Percentiles rank a stretch among this genome's conserved stretches.
Conservation (phyloP, 352 stramenopile genomes). For the Phytopythium ostracodes region DNA sequence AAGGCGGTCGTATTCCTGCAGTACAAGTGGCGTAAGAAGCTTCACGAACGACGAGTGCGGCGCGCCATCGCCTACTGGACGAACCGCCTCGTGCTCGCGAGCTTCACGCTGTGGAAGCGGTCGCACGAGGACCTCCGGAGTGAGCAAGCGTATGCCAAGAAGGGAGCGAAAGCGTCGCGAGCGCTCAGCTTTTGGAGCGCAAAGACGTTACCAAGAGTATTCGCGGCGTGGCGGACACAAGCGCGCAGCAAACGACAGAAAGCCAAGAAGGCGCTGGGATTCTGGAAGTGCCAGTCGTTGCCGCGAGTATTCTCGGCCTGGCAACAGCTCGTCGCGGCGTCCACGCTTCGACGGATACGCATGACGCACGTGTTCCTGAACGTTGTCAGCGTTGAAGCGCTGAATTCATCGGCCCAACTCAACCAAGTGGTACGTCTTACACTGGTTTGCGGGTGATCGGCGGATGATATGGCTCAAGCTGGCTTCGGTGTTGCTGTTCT, state of each 20-base stretch:
- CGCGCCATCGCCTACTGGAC: slow-evolving; percentile 59
- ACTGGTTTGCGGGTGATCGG: neutral
- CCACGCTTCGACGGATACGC: slow-evolving; percentile 26
- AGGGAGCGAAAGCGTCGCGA: slow-evolving; percentile 30
- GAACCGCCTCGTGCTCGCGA: slow-evolving; percentile 46
- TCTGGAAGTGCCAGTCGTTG: slow-evolving; percentile 67
- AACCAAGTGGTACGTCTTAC: neutral
- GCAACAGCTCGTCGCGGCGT: slow-evolving; percentile 21
- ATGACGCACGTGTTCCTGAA: slow-evolving; percentile 65
- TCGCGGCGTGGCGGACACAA: slow-evolving; percentile 38
- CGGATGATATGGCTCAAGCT: neutral
- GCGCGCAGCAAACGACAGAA: slow-evolving; percentile 34
- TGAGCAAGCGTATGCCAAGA: slow-evolving; percentile 24
- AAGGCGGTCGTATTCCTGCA: slow-evolving; percentile 50
- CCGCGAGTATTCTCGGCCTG: slow-evolving; percentile 59
- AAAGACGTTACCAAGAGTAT: slow-evolving; percentile 39
- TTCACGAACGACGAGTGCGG: slow-evolving; percentile 39
- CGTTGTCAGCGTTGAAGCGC: slow-evolving; percentile 46
- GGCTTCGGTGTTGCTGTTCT: neutral
- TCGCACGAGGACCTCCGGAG: slow-evolving; percentile 9
- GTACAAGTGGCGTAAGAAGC: slow-evolving; percentile 49
- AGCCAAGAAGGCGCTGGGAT: slow-evolving; percentile 53
- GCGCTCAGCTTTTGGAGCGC: slow-evolving; percentile 63
- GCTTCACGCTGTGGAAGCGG: slow-evolving; percentile 50
- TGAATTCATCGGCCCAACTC: slow-evolving; percentile 65